Evolutionary conservation across 2,329 filamentous ascomycete species (phyloP).

Genomic region (Neurospora crassa): DNA sequence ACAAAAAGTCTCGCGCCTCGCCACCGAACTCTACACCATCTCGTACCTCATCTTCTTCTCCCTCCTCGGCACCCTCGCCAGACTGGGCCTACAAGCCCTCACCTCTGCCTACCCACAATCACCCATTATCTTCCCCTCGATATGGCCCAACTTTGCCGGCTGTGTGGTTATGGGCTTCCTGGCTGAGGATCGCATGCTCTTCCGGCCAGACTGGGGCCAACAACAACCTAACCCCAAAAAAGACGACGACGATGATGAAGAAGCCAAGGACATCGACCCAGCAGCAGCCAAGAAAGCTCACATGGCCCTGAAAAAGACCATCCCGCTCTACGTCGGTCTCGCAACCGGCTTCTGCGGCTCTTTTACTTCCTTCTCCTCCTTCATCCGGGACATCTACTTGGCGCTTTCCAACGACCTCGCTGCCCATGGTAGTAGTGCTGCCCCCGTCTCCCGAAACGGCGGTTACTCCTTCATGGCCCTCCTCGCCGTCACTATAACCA

Average conservation of each 20-base stretch:
- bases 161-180: slow-evolving; percentile 80
- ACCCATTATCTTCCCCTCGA: slow-evolving; percentile 60
- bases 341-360: slow-evolving; percentile 66
- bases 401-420: slow-evolving; percentile 67
- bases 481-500: slow-evolving; percentile 63
- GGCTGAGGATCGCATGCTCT: slow-evolving; percentile 66
- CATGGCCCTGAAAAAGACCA: slow-evolving; percentile 65
- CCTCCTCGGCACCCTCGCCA: slow-evolving; percentile 72
- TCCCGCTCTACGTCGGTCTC: slow-evolving; percentile 69
- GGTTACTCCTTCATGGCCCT: slow-evolving; percentile 80
- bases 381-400: slow-evolving; percentile 72
- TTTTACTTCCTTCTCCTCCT: slow-evolving; percentile 77
- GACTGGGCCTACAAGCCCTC: slow-evolving; percentile 69
- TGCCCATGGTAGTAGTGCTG: slow-evolving; percentile 18
- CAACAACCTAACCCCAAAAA: slow-evolving; percentile 19
- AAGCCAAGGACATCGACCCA: slow-evolving; percentile 21
- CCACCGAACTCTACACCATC: slow-evolving; percentile 58
- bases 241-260: slow-evolving; percentile 27
- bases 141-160: slow-evolving; percentile 85
- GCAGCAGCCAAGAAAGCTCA: slow-evolving; percentile 46
- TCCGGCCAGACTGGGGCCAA: slow-evolving; percentile 55
- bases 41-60: slow-evolving; percentile 82
- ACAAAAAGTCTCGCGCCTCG: slow-evolving; percentile 33
- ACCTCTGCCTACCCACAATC: slow-evolving; percentile 69
- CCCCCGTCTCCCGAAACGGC: slow-evolving; percentile 45